Evolutionary conservation across 768 basidiomycete genomes (phyloP).

Genomic region (Cyathus striatus): DNA sequence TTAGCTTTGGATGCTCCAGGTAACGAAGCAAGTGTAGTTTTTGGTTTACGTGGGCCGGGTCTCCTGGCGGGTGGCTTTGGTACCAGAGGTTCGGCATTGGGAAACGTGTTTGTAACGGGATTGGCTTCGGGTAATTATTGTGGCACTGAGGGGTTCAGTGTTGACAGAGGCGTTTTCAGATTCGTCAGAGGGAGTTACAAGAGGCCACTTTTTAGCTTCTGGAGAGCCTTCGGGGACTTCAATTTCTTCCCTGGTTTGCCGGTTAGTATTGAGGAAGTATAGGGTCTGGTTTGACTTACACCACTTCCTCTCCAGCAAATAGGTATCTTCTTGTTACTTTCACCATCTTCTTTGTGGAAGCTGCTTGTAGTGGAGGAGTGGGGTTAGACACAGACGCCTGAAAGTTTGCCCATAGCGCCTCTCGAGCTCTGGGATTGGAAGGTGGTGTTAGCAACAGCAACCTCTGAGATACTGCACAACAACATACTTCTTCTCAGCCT

Average conservation of each 20-base stretch:
- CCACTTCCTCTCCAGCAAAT: conserved; percentile 73
- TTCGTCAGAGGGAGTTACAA: conserved; percentile 29
- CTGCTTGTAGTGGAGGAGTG: background rate
- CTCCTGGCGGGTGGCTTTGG: conserved; percentile 31
- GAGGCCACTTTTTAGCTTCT: conserved; percentile 75
- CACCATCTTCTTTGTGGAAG: conserved; percentile 34
- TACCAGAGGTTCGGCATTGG: conserved; percentile 7
- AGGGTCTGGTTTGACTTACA: conserved; percentile 40
- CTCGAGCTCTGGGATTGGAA: conserved; percentile 40
- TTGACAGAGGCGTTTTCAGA: conserved; percentile 3
- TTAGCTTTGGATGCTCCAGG: conserved; percentile 56
- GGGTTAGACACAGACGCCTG: conserved; percentile 50
- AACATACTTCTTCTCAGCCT: conserved; percentile 39
- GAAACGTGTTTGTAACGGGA: conserved; percentile 3
- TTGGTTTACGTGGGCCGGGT: conserved; percentile 65
- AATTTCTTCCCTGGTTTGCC: conserved; percentile 52
- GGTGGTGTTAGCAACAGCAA: conserved; percentile 1
- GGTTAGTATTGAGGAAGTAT: conserved; percentile 2
- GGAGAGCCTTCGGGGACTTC: conserved; percentile 69
- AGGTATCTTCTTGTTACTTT: conserved; percentile 66
- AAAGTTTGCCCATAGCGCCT: conserved; percentile 64
- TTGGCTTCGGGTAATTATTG: background rate
- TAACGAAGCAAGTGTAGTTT: conserved; percentile 47
- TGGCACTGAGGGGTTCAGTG: background rate
- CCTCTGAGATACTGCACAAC: conserved; percentile 2